phyloP scores from a whole-genome alignment of 257 asterid species.

The Galeopsis tetrahit region DNA sequence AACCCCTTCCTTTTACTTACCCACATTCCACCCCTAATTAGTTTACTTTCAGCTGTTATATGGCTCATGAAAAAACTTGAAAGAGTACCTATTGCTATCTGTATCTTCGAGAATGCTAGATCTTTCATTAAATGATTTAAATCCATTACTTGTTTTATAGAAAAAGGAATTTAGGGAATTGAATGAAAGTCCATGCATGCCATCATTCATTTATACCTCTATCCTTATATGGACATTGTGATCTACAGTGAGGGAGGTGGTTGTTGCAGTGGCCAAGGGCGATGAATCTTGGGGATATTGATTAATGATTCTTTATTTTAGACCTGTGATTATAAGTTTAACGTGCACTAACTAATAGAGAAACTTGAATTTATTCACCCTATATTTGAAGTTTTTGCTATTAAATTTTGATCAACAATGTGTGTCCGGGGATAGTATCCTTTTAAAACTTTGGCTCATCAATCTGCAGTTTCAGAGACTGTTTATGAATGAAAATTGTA shows the following conservation, averaged over 20 bases:
- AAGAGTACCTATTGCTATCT: neutral
- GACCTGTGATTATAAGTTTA: slow-evolving; percentile 2
- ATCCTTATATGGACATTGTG: neutral
- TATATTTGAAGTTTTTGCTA: neutral
- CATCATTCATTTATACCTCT: neutral
- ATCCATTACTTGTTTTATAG: neutral
- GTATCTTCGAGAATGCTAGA: neutral
- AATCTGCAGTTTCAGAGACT: slow-evolving; percentile 1
- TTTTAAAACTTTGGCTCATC: neutral
- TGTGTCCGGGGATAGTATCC: neutral
- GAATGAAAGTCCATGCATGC: neutral
- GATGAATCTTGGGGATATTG: neutral
- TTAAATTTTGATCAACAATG: slow-evolving; percentile 21
- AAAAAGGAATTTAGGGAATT: neutral
- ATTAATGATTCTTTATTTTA: neutral
- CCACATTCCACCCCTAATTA: neutral
- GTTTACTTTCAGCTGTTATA: slow-evolving; percentile 1
- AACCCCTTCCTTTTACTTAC: neutral
- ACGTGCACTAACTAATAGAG: neutral
- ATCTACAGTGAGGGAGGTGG: neutral
- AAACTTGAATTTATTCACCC: neutral
- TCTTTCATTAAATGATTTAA: neutral
- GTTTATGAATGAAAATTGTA: slow-evolving; percentile 9
- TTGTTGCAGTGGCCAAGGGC: neutral
- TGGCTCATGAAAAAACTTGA: neutral